Percentiles rank a stretch among this genome's conserved stretches.
Conservation (phyloP, 495 filamentous ascomycete species). For the Podospora pseudopauciseta region DNA sequence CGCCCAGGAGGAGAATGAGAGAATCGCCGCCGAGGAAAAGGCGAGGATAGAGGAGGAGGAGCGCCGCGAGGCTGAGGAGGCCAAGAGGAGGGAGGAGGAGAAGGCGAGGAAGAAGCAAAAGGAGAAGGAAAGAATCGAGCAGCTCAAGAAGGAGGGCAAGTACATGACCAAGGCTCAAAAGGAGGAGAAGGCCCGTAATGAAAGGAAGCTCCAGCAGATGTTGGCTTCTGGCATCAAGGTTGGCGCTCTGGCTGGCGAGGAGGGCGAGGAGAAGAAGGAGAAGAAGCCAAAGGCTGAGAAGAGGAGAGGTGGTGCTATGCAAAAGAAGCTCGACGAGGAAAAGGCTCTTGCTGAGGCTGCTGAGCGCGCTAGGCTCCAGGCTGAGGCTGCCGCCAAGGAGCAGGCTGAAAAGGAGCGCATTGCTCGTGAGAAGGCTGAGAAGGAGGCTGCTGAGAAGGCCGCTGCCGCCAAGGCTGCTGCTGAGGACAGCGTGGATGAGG, state of each 20-base stretch:
- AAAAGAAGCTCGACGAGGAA: constrained; percentile 65
- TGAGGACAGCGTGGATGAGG: constrained; percentile 63
- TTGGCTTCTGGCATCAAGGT: constrained; percentile 80
- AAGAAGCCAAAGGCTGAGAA: constrained; percentile 71
- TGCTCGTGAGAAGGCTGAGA: constrained; percentile 50
- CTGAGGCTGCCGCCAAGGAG: constrained; percentile 61
- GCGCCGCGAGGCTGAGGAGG: constrained; percentile 66
- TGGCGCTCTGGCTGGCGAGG: constrained; percentile 61
- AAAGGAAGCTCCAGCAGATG: constrained; percentile 92
- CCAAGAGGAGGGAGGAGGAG: constrained; percentile 46
- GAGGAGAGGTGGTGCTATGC: constrained; percentile 69
- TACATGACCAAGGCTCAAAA: constrained; percentile 91
- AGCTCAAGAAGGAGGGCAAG: constrained; percentile 92
- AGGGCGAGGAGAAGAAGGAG: constrained; percentile 64
- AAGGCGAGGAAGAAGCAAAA: constrained; percentile 82
- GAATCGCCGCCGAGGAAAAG: constrained; percentile 66
- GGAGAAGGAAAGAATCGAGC: constrained; percentile 92
- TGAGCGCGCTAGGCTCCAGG: constrained; percentile 60
- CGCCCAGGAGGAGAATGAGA: constrained; percentile 72
- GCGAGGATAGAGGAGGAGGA: constrained; percentile 67
- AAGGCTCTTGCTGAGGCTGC: constrained; percentile 68
- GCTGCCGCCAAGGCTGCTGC: constrained; percentile 50
- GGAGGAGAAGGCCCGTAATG: constrained; percentile 76
- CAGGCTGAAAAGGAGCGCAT: constrained; percentile 50
- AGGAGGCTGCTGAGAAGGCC: constrained; percentile 55